These are phyloP conservation scores for Furcasterigmium furcatum DNA, from an alignment of 2,329 filamentous ascomycete species.

Conservation along the genomic window DNA sequence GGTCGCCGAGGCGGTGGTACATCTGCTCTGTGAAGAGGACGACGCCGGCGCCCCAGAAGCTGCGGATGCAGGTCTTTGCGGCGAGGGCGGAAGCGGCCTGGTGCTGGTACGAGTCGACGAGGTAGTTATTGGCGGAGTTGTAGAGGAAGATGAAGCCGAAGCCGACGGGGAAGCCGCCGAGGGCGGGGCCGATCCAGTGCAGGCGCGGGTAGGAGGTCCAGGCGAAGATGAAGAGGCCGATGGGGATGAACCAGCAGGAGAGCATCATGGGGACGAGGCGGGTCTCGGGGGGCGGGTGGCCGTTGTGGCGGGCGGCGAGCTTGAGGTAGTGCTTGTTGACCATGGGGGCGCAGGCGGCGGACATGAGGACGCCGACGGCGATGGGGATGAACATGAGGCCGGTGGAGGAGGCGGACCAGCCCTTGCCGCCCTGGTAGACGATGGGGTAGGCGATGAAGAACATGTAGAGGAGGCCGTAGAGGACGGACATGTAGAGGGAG, in stretches of 20 bases:
- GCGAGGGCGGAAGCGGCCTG: constrained; percentile 80
- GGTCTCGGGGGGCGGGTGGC: constrained; percentile 72
- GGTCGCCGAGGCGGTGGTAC: constrained; percentile 68
- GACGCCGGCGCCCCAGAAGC: constrained; percentile 74
- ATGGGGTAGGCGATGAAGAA: constrained; percentile 70
- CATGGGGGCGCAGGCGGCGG: constrained; percentile 63
- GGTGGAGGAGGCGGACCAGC: constrained; percentile 68
- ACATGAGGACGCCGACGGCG: constrained; percentile 69
- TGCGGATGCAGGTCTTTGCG: constrained; percentile 76
- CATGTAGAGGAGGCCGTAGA: constrained; percentile 75
- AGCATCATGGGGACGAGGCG: constrained; percentile 82
- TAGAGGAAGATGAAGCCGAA: constrained; percentile 85
- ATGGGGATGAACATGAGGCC: constrained; percentile 87
- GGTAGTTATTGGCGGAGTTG: constrained; percentile 74
- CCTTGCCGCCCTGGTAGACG: constrained; percentile 77
- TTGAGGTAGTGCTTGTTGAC: constrained; percentile 81
- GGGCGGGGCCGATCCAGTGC: constrained; percentile 67
- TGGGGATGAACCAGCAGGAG: constrained; percentile 68
- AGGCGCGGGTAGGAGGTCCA: constrained; percentile 62
- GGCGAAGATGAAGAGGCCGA: constrained; percentile 56
- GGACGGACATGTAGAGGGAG: constrained; percentile 79
- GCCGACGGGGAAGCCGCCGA: constrained; percentile 70
- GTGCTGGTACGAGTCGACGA: constrained; percentile 61
- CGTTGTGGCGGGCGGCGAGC: constrained; percentile 59
- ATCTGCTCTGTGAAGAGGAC: constrained; percentile 83